A percentile compares a stretch with the other conserved stretches of the same genome.
Evolutionary conservation across 768 basidiomycete genomes (phyloP).

Genomic region (Xanthoconium stramineum): DNA sequence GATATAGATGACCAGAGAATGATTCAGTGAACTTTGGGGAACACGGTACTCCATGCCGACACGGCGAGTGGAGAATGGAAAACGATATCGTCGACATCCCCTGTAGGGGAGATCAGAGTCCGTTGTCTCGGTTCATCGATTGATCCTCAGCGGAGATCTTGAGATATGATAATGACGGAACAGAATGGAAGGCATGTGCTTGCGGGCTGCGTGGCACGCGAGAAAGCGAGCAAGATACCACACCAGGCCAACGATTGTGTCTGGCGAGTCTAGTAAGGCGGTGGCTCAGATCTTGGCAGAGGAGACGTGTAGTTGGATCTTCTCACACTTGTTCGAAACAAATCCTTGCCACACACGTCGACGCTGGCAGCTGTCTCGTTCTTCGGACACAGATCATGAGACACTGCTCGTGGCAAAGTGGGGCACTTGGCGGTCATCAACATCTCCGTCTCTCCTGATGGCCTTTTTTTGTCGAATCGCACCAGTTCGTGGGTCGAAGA

Average conservation of each 20-base stretch:
- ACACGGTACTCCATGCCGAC: background rate
- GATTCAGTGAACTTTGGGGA: no score
- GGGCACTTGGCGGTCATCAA: background rate
- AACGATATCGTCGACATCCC: constrained; percentile 1
- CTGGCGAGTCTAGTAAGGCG: background rate
- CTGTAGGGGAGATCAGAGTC: background rate
- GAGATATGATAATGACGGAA: constrained; percentile 6
- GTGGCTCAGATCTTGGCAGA: background rate
- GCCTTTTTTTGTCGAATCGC: constrained; percentile 4
- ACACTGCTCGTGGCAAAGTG: background rate
- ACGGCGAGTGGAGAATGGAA: constrained; percentile 8
- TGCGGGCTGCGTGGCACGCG: constrained; percentile 8
- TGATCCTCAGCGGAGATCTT: constrained; percentile 20
- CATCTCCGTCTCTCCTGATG: background rate
- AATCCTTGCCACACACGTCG: background rate
- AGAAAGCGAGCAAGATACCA: background rate
- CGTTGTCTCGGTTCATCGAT: background rate
- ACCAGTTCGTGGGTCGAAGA: constrained; percentile 6
- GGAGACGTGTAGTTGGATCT: background rate
- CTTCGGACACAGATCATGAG: background rate
- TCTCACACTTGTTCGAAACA: background rate
- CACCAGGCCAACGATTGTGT: no score
- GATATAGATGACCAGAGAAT: constrained; percentile 8
- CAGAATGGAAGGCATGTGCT: constrained; percentile 21
- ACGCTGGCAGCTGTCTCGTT: background rate